Conservation (phyloP, 2,329 filamentous ascomycete genomes). For the Fusarium nurragi region DNA sequence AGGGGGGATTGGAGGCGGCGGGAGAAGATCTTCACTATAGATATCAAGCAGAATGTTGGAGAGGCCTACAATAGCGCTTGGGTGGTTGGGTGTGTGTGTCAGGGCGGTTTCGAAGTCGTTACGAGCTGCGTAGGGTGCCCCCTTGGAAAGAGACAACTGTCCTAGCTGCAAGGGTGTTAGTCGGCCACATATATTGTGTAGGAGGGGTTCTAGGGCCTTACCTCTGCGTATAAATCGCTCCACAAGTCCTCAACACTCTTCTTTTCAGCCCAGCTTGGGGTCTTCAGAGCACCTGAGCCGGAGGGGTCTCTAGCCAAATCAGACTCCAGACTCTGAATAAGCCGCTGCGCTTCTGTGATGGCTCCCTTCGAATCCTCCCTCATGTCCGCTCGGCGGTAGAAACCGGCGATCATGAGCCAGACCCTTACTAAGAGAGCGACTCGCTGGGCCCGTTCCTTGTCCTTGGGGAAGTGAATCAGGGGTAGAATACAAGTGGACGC, state of each 20-base stretch:
- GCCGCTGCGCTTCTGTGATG: slow-evolving; percentile 80
- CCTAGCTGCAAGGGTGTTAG: slow-evolving; percentile 65
- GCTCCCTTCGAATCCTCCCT: slow-evolving; percentile 83
- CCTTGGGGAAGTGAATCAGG: slow-evolving; percentile 63
- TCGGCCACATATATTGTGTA: not conserved
- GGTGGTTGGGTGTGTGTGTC: slow-evolving; percentile 81
- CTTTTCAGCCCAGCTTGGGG: slow-evolving; percentile 78
- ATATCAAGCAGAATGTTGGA: slow-evolving; percentile 88
- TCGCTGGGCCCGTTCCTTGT: slow-evolving; percentile 61
- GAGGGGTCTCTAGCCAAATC: slow-evolving; percentile 71
- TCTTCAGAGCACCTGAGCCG: slow-evolving; percentile 68
- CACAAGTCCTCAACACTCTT: slow-evolving; percentile 86
- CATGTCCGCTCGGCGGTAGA: slow-evolving; percentile 85
- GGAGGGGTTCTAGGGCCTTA: slow-evolving; percentile 54
- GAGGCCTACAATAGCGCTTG: slow-evolving; percentile 80
- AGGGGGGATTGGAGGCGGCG: slow-evolving; percentile 62
- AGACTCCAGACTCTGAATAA: slow-evolving; percentile 75
- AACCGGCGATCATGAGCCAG: slow-evolving; percentile 89
- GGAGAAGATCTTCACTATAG: slow-evolving; percentile 75
- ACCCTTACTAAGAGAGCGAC: slow-evolving; percentile 73
- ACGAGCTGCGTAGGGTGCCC: slow-evolving; percentile 73
- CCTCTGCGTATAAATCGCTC: slow-evolving; percentile 85
- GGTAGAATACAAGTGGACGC: slow-evolving; percentile 60
- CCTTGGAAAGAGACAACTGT: slow-evolving; percentile 70
- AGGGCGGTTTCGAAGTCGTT: slow-evolving; percentile 84